Evolutionary conservation across 2,329 filamentous ascomycete species (phyloP).

Genomic region (Cercospora zeae-maydis): DNA sequence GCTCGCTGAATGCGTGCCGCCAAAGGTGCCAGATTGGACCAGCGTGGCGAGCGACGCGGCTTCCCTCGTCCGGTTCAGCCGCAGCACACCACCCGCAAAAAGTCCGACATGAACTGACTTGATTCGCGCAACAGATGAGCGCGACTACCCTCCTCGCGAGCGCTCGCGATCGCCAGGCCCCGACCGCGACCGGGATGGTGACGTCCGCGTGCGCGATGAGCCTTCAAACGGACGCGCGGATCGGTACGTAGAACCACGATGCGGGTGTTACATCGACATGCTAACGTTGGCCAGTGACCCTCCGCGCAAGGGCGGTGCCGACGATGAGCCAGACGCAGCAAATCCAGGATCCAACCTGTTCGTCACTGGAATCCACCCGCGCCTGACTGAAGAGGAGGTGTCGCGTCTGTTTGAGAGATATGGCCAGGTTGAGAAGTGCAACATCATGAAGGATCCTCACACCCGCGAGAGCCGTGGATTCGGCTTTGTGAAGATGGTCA

Average conservation of each 20-base stretch:
- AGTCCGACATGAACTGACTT: conserved; percentile 14
- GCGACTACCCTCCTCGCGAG: conserved; percentile 57
- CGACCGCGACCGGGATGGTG: conserved; percentile 47
- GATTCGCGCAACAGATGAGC: conserved; percentile 49
- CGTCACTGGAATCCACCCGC: conserved; percentile 95
- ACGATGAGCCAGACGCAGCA: conserved; percentile 66
- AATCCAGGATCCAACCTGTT: conserved; percentile 98
- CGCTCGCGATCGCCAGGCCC: conserved; percentile 62
- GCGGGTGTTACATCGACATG: not conserved
- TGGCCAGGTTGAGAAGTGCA: conserved; percentile 96
- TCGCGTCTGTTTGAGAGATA: conserved; percentile 97
- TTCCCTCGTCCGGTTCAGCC: not conserved
- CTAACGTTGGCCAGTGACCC: conserved; percentile 7
- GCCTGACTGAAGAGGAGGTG: conserved; percentile 83
- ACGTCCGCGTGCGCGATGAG: conserved; percentile 55
- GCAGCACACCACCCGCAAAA: not conserved
- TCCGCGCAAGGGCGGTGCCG: conserved; percentile 35
- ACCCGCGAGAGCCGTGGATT: conserved; percentile 98
- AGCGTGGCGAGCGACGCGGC: not conserved
- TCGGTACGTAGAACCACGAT: conserved; percentile 40
- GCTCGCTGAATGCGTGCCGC: not conserved
- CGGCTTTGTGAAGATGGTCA: conserved; percentile 98
- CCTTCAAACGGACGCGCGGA: conserved; percentile 59
- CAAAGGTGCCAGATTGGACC: not conserved
- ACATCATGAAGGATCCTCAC: conserved; percentile 99